Evolutionary conservation across 805 yeast genomes (phyloP), one percentile per base, ranked within the genome.

Genomic region (Groenewaldozyma tartarivorans): DNA sequence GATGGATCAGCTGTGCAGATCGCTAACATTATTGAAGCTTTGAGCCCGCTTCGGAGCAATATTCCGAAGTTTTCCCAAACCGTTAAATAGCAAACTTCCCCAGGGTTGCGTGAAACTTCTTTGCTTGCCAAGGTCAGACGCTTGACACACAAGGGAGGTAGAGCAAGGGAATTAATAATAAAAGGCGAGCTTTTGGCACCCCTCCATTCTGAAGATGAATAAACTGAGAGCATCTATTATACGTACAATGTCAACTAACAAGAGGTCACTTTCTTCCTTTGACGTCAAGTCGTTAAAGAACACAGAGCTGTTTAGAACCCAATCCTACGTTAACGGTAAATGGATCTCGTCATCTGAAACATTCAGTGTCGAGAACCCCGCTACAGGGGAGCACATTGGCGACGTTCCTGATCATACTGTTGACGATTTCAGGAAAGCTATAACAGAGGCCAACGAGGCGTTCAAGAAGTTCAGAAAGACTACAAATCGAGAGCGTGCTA

Each of bases 281-380:
- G 15, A 18, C 15, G 20, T 26, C 5, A 27, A 27, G 19, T 27
- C 33, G n/a, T 33, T 47, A 21, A 46, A 43, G 40, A 46, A 49
- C 36, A 44, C 53, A n/a, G 45, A 38, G 24, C 45, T 52, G 36
- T 36, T 52, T 37, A 40, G 53, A 24, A 22, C 40, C 42, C 48
- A 53, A 42, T 46, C 51, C 35, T 39, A 40, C 49, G 66, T 84
- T 58, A 76, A 83, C 52, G 95, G 95, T 32, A 64, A 77, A 51
- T 87, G 95, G 94, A 57, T 75, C 26, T 51, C 62, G 20, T 60
- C 72, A 4, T 45, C 58, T 11, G 63, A 66, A 15, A 59, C 69
- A 2, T 87, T 86, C 57, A 62, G 68, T 3, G 94, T 88, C 15
- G 58, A 61, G 11, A 85, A 90, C 57, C 96, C 96, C 3, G 94